A percentile compares a stretch with the other conserved stretches of the same genome.
Conservation (phyloP, 2,329 filamentous ascomycete genomes). For the Paecilomyces dactylethromorphus region DNA sequence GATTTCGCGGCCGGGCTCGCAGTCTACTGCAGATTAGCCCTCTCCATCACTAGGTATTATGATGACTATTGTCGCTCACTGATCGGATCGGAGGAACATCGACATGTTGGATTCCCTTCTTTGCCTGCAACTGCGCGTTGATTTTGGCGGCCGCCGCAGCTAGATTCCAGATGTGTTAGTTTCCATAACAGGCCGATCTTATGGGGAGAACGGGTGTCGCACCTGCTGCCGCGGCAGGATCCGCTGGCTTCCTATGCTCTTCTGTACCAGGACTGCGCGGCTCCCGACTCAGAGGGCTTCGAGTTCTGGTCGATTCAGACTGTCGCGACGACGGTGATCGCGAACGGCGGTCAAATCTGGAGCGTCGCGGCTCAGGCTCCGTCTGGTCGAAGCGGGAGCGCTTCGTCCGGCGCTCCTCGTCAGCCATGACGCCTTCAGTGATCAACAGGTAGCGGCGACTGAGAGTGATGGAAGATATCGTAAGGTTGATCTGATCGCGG, state of each 20-base stretch:
- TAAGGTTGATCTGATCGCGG: background rate
- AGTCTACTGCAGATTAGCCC: conserved; percentile 23
- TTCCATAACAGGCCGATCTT: background rate
- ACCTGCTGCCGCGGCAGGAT: conserved; percentile 76
- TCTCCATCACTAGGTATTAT: conserved; percentile 9
- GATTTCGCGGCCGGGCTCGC: conserved; percentile 50
- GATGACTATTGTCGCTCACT: conserved; percentile 31
- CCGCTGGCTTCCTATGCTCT: conserved; percentile 42
- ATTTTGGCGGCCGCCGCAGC: conserved; percentile 86
- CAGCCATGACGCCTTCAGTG: conserved; percentile 54
- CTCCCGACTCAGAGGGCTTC: conserved; percentile 64
- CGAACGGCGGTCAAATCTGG: conserved; percentile 87
- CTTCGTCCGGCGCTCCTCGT: conserved; percentile 69
- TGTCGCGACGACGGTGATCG: conserved; percentile 67
- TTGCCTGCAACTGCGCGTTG: conserved; percentile 74
- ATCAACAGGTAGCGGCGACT: background rate
- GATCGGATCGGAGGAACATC: conserved; percentile 75
- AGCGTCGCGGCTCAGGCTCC: conserved; percentile 71
- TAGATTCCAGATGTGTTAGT: conserved; percentile 24
- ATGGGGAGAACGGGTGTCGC: conserved; percentile 15
- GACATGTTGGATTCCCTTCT: conserved; percentile 84
- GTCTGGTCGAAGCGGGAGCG: conserved; percentile 93
- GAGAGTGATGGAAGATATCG: background rate
- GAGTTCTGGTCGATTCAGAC: conserved; percentile 65
- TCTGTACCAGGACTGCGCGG: conserved; percentile 42